phyloP scores from a whole-genome alignment of 495 filamentous ascomycete genomes.

The Glonium stellatum region DNA sequence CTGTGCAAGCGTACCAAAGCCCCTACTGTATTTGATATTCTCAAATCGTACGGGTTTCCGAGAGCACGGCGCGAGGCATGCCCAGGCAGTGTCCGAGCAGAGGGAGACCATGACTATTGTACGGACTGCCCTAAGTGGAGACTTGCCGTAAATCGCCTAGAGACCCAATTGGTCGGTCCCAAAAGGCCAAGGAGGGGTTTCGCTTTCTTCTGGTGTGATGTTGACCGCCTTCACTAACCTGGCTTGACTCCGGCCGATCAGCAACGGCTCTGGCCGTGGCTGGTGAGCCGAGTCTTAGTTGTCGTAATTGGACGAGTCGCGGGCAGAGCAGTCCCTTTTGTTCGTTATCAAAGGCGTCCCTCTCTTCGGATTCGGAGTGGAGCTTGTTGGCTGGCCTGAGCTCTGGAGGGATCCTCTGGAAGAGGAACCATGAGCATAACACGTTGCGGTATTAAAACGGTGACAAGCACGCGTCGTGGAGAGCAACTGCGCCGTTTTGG shows the following conservation, averaged over 20 bases:
- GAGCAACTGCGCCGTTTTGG: too few species aligned
- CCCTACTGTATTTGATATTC: neutral
- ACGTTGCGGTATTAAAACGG: too few species aligned
- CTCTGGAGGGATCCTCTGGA: too few species aligned
- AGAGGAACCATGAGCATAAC: too few species aligned
- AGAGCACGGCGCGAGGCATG: neutral
- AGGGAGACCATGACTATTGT: neutral
- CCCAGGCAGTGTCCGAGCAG: neutral
- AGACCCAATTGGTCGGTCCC: slow-evolving; percentile 1
- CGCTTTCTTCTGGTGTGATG: neutral
- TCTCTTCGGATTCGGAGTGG: too few species aligned
- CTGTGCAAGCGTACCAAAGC: neutral
- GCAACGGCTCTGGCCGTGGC: neutral
- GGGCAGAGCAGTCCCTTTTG: too few species aligned
- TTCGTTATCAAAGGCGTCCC: too few species aligned
- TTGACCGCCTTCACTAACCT: neutral
- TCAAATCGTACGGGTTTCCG: too few species aligned
- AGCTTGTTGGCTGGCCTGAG: too few species aligned
- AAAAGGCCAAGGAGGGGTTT: neutral
- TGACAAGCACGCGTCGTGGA: too few species aligned
- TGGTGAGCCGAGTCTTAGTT: neutral
- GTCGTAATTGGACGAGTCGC: neutral
- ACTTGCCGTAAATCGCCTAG: neutral
- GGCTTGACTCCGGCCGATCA: neutral
- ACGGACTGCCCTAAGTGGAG: neutral